These are phyloP conservation scores for Phalaenopsis hybrid DNA, from an alignment of 116 monocot genomes.

Conservation along the genomic window DNA sequence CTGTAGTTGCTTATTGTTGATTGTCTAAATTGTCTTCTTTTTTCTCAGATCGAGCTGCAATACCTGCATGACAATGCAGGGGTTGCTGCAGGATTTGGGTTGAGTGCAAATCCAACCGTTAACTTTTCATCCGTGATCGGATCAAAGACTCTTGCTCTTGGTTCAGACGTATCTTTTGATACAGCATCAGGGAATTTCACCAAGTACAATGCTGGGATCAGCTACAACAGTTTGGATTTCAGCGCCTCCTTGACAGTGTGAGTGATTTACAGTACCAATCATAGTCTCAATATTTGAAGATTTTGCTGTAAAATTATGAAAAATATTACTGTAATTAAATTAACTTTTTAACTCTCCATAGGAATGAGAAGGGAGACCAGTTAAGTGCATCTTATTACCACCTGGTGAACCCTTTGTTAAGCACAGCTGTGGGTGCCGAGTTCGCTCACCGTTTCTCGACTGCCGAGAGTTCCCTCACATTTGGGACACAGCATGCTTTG, in stretches of 20 bases:
- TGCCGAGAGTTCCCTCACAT: slow-evolving; percentile 35
- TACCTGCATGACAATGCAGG: slow-evolving; percentile 67
- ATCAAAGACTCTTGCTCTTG: slow-evolving; percentile 36
- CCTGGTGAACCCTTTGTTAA: slow-evolving; percentile 22
- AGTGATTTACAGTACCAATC: slow-evolving; percentile 17
- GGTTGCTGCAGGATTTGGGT: slow-evolving; percentile 44
- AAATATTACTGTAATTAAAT: background rate
- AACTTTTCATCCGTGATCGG: slow-evolving; percentile 70
- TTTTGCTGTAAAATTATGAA: no score
- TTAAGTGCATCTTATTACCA: slow-evolving; percentile 50
- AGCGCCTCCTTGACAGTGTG: slow-evolving; percentile 50
- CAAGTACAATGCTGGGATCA: slow-evolving; percentile 72
- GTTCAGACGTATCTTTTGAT: slow-evolving; percentile 65
- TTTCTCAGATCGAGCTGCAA: slow-evolving; percentile 51
- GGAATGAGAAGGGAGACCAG: slow-evolving; percentile 57
- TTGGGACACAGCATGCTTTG: slow-evolving; percentile 47
- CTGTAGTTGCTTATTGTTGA: background rate
- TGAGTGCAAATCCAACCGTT: slow-evolving; percentile 65
- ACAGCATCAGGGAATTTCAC: slow-evolving; percentile 61
- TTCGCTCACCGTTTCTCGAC: slow-evolving; percentile 37
- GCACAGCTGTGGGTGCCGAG: slow-evolving; percentile 40
- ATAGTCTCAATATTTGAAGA: no score
- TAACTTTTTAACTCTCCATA: background rate
- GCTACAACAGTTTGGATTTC: slow-evolving; percentile 52
- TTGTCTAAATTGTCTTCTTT: background rate